These are phyloP conservation scores for Ambrosiella cleistominuta DNA, from an alignment of 2,329 filamentous ascomycete species.

Conservation along the genomic window DNA sequence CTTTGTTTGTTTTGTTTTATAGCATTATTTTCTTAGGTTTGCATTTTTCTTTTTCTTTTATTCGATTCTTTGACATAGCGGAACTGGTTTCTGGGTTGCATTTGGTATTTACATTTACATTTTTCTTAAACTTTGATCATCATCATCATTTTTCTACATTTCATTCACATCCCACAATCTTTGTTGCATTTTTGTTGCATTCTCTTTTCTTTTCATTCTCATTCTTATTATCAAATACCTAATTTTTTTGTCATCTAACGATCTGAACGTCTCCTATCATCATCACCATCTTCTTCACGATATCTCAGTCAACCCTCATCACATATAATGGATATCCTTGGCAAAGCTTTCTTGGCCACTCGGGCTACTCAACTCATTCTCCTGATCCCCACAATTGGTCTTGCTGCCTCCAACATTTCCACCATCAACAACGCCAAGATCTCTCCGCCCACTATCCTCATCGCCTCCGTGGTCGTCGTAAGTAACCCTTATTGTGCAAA, in stretches of 20 bases:
- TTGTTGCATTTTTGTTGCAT: neutral
- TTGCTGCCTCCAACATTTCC: slow-evolving; percentile 66
- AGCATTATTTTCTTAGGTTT: too few relatives aligned
- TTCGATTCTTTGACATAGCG: too few relatives aligned
- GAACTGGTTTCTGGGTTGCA: too few relatives aligned
- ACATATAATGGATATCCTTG: slow-evolving; percentile 44
- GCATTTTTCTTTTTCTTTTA: too few relatives aligned
- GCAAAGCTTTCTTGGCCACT: slow-evolving; percentile 58
- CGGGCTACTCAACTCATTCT: slow-evolving; percentile 53
- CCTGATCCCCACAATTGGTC: slow-evolving; percentile 61
- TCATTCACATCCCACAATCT: neutral
- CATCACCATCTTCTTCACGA: neutral
- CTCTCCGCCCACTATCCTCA: slow-evolving; percentile 51
- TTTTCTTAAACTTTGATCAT: too few relatives aligned
- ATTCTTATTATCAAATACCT: neutral
- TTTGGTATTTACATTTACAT: too few relatives aligned
- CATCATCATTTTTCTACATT: too few relatives aligned
- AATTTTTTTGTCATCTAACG: neutral
- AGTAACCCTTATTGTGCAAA: slow-evolving; percentile 21
- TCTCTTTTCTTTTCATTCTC: neutral
- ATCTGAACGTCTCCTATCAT: neutral
- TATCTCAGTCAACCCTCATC: neutral
- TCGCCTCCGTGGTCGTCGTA: slow-evolving; percentile 67
- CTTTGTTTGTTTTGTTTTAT: too few relatives aligned
- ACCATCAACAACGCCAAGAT: slow-evolving; percentile 51